phyloP scores from a whole-genome alignment of 1,284 basidiomycete species.

The Ganoderma lucidum region DNA sequence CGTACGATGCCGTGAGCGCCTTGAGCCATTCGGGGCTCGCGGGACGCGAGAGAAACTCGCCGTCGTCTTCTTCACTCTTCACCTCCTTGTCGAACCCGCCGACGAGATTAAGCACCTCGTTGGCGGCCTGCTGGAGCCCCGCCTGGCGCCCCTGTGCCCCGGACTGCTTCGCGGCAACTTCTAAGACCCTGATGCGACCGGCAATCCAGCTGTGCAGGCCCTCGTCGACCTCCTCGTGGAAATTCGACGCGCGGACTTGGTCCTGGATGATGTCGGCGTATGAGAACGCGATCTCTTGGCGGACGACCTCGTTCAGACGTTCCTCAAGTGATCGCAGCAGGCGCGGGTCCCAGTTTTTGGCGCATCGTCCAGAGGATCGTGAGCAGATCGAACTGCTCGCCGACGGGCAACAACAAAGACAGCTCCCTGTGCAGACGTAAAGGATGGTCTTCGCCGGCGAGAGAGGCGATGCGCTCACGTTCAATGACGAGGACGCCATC shows the following conservation, averaged over 20 bases:
- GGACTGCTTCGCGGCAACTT: slow-evolving; percentile 42
- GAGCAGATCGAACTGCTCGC: slow-evolving; percentile 61
- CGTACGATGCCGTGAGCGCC: slow-evolving; percentile 68
- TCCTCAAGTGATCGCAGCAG: slow-evolving; percentile 64
- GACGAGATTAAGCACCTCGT: slow-evolving; percentile 68
- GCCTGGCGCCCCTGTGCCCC: not conserved
- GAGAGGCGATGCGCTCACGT: slow-evolving; percentile 75
- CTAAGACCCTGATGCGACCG: slow-evolving; percentile 62
- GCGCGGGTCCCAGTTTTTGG: slow-evolving; percentile 62
- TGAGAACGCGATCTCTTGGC: slow-evolving; percentile 78
- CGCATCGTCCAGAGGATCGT: slow-evolving; percentile 68
- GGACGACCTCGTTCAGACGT: slow-evolving; percentile 66
- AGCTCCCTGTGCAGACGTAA: slow-evolving; percentile 63
- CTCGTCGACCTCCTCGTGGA: slow-evolving; percentile 64
- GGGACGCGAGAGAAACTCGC: slow-evolving; percentile 60
- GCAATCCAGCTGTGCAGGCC: slow-evolving; percentile 65
- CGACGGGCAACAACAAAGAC: slow-evolving; percentile 45
- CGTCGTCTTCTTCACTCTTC: slow-evolving; percentile 77
- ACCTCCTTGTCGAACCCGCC: slow-evolving; percentile 74
- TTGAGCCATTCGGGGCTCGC: slow-evolving; percentile 66
- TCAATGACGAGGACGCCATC: slow-evolving; percentile 74
- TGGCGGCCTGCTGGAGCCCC: slow-evolving; percentile 58
- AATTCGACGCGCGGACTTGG: slow-evolving; percentile 58
- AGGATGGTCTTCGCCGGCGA: slow-evolving; percentile 74
- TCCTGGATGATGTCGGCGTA: slow-evolving; percentile 78